phyloP scores from a whole-genome alignment of 148 eudicot species.

The Bassia scoparia region DNA sequence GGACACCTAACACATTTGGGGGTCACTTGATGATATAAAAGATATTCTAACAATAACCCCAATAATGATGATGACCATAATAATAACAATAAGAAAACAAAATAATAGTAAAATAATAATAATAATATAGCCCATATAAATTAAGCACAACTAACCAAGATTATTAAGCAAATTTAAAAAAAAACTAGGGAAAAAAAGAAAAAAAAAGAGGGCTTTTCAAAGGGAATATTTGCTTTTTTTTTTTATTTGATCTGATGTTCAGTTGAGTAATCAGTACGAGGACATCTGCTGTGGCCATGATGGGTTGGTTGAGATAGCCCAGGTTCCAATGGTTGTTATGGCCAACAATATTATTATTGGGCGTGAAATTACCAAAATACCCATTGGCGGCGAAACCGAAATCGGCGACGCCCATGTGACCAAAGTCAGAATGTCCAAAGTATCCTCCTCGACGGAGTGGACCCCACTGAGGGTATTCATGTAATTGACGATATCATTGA shows the following conservation, averaged over 20 bases:
- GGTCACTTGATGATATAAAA: constrained; percentile 7
- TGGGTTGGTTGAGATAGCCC: constrained; percentile 49
- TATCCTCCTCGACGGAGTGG: constrained; percentile 3
- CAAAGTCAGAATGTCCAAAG: constrained; percentile 27
- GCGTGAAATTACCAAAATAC: constrained; percentile 27
- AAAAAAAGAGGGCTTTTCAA: not conserved
- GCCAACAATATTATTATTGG: constrained; percentile 1
- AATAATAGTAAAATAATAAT: not conserved
- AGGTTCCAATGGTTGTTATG: constrained; percentile 38
- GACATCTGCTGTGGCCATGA: constrained; percentile 54
- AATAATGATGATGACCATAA: not conserved
- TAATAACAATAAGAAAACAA: not conserved
- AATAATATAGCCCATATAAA: not conserved
- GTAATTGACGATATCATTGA: constrained; percentile 45
- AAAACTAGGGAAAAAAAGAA: not conserved
- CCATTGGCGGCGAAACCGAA: not conserved
- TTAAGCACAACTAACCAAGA: not conserved
- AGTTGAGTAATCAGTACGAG: constrained; percentile 3
- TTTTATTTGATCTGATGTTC: too few relatives aligned
- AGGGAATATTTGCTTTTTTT: not conserved
- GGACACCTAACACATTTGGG: constrained; percentile 9
- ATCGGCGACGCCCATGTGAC: not conserved
- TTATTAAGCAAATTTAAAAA: not conserved
- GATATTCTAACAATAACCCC: not conserved
- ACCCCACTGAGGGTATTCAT: constrained; percentile 30